Evolutionary conservation across 176 grass and related monocot genomes (phyloP), one percentile per base, ranked within the genome.

Genomic region (Oryza longistaminata): DNA sequence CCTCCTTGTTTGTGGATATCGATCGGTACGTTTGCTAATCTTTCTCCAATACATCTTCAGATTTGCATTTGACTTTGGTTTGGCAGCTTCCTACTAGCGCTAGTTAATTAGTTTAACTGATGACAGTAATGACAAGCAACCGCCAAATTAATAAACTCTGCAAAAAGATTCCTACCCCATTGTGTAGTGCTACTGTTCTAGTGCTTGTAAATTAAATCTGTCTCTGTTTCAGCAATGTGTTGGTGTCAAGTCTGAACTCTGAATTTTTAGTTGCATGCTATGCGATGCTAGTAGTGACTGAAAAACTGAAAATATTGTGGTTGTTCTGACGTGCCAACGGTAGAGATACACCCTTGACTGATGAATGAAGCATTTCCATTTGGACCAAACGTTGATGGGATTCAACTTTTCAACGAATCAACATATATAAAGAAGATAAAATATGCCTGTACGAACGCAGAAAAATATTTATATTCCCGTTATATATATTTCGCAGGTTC

Each of bases 31-130:
- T 52, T 65, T 60, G 55, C 65, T 43, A 43, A 10, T 43, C 9
- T 40, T 40, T 75, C 42, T 40, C 6, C 24, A 26, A 58, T 7
- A 17, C 79, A 45, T 79, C 68, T 74, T 61, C 62, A 87, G 73
- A 83, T 87, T 55, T 83, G 80, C 45, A 40, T 78, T 90, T 90
- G 88, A 87, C 88, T 90, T 86, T 70, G 68, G 80, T 74, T 78
- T 79, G 84, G 80, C 74, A 5, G 15, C 8, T 79, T 69, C 61
- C 74, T 64, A 64, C 64, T 34, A 22, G 22, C 71, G 16, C 40
- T 44, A 55, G 6, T 45, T 72, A 33, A 25, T 64, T 73, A 73
- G 46, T 70, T 45, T 84, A 74, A 61, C 78, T 60, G 45, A 60
- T 71, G 66, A 25, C 60, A 68, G 33, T 64, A 58, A 76, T 55